Conservation (phyloP, 2,329 filamentous ascomycete species). For the Pseudogymnoascus sp. region DNA sequence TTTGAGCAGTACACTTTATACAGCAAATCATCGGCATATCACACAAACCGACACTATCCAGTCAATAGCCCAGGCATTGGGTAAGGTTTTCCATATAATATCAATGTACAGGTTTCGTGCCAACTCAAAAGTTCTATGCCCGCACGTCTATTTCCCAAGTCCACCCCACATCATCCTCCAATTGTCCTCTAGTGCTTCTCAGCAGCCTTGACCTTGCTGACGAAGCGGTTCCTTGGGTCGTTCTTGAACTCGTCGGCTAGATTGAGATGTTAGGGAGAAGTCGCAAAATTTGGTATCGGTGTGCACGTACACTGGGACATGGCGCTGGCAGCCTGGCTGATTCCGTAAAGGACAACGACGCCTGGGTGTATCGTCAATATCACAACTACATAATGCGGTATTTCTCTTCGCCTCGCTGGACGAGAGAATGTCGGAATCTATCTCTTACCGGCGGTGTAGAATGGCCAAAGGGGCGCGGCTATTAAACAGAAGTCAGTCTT, state of each 20-base stretch:
- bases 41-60: background rate
- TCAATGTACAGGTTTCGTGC: slow-evolving; percentile 7
- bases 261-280: slow-evolving; percentile 9
- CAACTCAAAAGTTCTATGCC: slow-evolving; percentile 6
- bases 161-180: slow-evolving; percentile 3
- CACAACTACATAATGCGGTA: background rate
- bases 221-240: slow-evolving; percentile 79
- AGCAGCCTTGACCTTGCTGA: slow-evolving; percentile 27
- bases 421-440: background rate
- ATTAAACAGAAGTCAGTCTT: slow-evolving; percentile 21
- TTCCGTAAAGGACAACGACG: slow-evolving; percentile 78
- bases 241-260: slow-evolving; percentile 93
- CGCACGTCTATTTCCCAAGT: slow-evolving; percentile 2
- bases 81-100: slow-evolving; percentile 6
- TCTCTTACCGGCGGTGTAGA: slow-evolving; percentile 83
- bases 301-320: slow-evolving; percentile 69
- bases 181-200: slow-evolving; percentile 26
- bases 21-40: background rate
- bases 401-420: background rate
- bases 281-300: slow-evolving; percentile 12
- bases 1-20: background rate
- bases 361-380: slow-evolving; percentile 43
- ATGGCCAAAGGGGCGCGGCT: slow-evolving; percentile 89
- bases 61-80: background rate
- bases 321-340: slow-evolving; percentile 74